phyloP scores from a whole-genome alignment of 129 eudicot genomes.

The Pulicaria dysenterica region DNA sequence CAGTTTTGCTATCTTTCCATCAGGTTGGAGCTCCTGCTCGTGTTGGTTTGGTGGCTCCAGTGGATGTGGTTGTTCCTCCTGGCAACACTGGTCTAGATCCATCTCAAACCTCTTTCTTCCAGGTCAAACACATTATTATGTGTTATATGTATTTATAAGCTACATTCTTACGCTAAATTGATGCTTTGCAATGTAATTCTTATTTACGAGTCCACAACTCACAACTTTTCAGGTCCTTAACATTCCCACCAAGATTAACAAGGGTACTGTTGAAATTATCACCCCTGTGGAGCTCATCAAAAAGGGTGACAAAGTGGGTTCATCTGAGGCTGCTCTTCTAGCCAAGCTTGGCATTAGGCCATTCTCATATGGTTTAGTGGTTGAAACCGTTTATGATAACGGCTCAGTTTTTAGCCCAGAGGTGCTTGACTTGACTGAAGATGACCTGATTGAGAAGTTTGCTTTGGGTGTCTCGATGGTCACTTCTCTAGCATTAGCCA shows the following conservation, averaged over 20 bases:
- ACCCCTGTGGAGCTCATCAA: constrained; percentile 10
- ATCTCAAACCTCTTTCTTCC: constrained; percentile 11
- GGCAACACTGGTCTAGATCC: constrained; percentile 15
- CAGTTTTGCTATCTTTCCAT: too few species aligned
- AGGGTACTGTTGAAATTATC: neutral
- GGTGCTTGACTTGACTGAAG: constrained; percentile 64
- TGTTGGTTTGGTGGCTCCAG: constrained; percentile 2
- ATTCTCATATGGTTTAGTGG: constrained; percentile 62
- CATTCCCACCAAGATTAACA: constrained; percentile 5
- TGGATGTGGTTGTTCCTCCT: constrained; percentile 5
- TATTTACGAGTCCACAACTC: too few species aligned
- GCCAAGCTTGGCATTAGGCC: constrained; percentile 79
- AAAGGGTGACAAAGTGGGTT: constrained; percentile 7
- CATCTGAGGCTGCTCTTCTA: constrained; percentile 39
- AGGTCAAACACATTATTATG: neutral
- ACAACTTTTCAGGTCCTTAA: neutral
- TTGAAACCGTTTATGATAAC: constrained; percentile 50
- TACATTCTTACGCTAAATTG: too few species aligned
- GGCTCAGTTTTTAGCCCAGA: constrained; percentile 72
- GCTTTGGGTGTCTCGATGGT: constrained; percentile 60
- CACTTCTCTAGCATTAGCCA: constrained; percentile 50
- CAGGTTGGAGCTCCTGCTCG: constrained; percentile 44
- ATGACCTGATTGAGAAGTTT: constrained; percentile 61
- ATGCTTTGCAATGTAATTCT: too few species aligned
- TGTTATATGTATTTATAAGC: too few species aligned